Evolutionary conservation across 2,329 filamentous ascomycete species (phyloP).

Genomic region (Neofusicoccum cordaticola): DNA sequence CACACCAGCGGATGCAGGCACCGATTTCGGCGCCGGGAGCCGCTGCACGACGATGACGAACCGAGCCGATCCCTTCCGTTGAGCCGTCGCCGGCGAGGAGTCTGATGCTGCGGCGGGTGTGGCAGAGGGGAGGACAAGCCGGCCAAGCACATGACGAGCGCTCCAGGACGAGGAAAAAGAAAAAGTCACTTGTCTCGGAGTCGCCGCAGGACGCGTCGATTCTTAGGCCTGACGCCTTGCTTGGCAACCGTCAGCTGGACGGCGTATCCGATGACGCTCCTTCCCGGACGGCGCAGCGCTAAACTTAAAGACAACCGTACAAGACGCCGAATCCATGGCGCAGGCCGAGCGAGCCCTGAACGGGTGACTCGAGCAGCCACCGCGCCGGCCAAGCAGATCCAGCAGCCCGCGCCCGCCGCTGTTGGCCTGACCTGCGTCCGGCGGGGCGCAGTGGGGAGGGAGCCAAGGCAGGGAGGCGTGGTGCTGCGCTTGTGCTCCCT

Average conservation of each 20-base stretch:
- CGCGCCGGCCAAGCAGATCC: not conserved
- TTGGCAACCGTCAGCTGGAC: slow-evolving; percentile 12
- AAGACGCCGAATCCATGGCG: not conserved
- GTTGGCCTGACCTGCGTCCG: not conserved
- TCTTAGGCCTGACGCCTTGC: not conserved
- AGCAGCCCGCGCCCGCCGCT: not conserved
- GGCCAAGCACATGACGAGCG: too few relatives aligned
- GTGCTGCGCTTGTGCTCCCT: not conserved
- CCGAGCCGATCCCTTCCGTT: not conserved
- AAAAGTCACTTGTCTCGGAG: not conserved
- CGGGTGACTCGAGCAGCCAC: not conserved
- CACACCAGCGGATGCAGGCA: too few relatives aligned
- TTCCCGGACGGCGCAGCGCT: slow-evolving; percentile 4
- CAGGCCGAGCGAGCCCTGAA: not conserved
- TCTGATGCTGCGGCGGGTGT: too few relatives aligned
- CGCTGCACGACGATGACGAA: not conserved
- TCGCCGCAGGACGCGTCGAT: not conserved
- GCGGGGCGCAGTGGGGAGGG: not conserved
- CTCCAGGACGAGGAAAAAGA: not conserved
- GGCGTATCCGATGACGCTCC: slow-evolving; percentile 7
- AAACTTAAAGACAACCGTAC: slow-evolving; percentile 10
- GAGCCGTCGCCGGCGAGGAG: too few relatives aligned
- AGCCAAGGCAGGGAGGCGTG: too few relatives aligned
- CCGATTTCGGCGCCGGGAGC: not conserved
- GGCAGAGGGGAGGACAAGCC: too few relatives aligned